Base-by-base conservation (phyloP, 2,329 filamentous ascomycete species). In the Fusarium ramigenum region DNA sequence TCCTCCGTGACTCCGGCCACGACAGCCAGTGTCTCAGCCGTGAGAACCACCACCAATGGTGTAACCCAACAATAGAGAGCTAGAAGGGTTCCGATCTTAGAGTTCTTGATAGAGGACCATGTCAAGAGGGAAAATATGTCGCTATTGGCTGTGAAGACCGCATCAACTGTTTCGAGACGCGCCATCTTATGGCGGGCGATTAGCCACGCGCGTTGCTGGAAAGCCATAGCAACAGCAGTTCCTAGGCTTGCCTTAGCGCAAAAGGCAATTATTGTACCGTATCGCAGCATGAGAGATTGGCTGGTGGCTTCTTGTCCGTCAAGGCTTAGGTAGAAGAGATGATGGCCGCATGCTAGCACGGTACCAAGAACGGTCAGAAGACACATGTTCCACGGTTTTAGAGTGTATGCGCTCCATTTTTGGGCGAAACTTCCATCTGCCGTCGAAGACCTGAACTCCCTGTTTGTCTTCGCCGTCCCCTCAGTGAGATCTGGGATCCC, bases 381-480 rank as follows among this genome's bases (percentile, higher is more conserved):
- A 9, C 60, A 73, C 70, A 73, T 64, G 8, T 50, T 68, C 49
- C 42, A 68, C 3, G 9, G 37, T 16, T 40, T 39, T 1, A 15
- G 21, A 10, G 9, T 39, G 8, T 50, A 60, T 3, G 7, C 0
- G 1, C 30, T 23, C 46, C 62, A 53, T 9, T 4, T 58, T 49
- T 36, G 23, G 5, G 10, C 5, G 19, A 28, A 49, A 10, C 19
- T 6, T 16, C 30, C 5, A 1, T 21, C 39, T 25, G 39, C 9
- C 4, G 4, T 25, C 1, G 21, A 19, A 18, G 39, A 9, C 9
- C 16, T 39, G 25, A n/a, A 18, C 9, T 23, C 21, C 2, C 5
- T 54, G 36, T n/a, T 32, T 36, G 7, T 32, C 4, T 21, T 11
- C 11, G n/a, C 9, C 21, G 9, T 3, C 9, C 12, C 32, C 9